Evolutionary conservation across 2,329 filamentous ascomycete species (phyloP).

Genomic region (Metarhizium album): DNA sequence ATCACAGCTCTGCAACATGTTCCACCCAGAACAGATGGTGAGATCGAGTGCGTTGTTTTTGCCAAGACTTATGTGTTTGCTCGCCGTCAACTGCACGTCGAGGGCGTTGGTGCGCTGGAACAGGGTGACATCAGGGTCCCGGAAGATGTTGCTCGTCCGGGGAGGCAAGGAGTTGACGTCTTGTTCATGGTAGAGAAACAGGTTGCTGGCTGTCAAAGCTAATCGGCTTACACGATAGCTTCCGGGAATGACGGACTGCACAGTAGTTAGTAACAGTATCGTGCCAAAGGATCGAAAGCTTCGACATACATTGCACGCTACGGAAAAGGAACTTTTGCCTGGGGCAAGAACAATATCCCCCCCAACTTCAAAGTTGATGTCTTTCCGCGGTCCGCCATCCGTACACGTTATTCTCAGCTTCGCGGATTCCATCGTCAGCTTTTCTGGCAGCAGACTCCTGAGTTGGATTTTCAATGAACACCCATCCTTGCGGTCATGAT

Average conservation of each 20-base stretch:
- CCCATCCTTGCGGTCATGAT: slow-evolving; percentile 62
- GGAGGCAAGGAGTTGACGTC: slow-evolving; percentile 37
- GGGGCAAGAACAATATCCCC: slow-evolving; percentile 27
- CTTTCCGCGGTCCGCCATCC: slow-evolving; percentile 45
- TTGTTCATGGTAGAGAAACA: slow-evolving; percentile 56
- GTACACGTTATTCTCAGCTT: slow-evolving; percentile 52
- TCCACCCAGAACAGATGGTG: slow-evolving; percentile 62
- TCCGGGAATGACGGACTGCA: slow-evolving; percentile 55
- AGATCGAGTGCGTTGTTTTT: slow-evolving; percentile 69
- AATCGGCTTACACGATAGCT: slow-evolving; percentile 67
- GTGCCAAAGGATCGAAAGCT: not conserved
- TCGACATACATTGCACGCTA: slow-evolving; percentile 25
- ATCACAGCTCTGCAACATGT: slow-evolving; percentile 49
- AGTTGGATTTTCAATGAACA: slow-evolving; percentile 61
- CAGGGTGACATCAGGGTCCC: slow-evolving; percentile 53
- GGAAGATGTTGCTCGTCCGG: slow-evolving; percentile 40
- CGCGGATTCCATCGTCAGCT: slow-evolving; percentile 54
- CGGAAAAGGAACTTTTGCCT: slow-evolving; percentile 33
- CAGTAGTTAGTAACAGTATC: not conserved
- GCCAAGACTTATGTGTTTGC: slow-evolving; percentile 67
- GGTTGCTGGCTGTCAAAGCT: slow-evolving; percentile 50
- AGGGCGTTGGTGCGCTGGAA: slow-evolving; percentile 63
- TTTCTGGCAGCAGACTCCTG: slow-evolving; percentile 60
- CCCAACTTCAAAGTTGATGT: slow-evolving; percentile 32
- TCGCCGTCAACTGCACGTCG: slow-evolving; percentile 54